A percentile compares a stretch with the other conserved stretches of the same genome.
Evolutionary conservation across 140 eudicot species (phyloP).

Genomic region (Anethum foeniculum): DNA sequence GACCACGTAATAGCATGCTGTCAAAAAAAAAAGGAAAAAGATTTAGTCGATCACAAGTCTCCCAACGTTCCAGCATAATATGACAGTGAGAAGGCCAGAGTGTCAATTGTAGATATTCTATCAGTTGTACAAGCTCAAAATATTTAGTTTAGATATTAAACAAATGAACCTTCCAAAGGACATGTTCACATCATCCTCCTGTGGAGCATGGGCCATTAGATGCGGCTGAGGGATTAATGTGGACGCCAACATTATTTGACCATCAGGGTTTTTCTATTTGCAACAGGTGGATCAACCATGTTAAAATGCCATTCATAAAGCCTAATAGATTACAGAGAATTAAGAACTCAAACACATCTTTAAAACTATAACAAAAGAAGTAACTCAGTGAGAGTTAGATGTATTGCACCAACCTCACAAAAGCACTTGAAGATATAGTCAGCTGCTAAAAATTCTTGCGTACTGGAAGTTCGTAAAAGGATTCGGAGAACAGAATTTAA

Average conservation of each 20-base stretch:
- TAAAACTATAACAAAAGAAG: not conserved
- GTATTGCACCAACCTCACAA: constrained; percentile 59
- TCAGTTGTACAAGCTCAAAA: no score
- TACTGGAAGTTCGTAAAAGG: constrained; percentile 77
- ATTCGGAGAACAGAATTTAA: constrained; percentile 73
- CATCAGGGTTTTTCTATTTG: constrained; percentile 68
- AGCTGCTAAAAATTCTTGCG: constrained; percentile 80
- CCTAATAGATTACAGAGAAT: not conserved
- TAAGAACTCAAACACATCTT: not conserved
- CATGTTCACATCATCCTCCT: constrained; percentile 82
- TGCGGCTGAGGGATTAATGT: constrained; percentile 81
- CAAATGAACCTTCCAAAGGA: constrained; percentile 79
- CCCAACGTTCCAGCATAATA: not conserved
- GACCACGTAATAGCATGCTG: constrained; percentile 90
- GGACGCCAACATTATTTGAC: constrained; percentile 78
- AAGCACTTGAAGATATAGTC: constrained; percentile 75
- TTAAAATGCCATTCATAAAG: constrained; percentile 6
- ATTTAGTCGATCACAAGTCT: not conserved
- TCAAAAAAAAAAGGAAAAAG: constrained; percentile 11
- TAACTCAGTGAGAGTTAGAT: not conserved
- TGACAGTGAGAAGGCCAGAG: not conserved
- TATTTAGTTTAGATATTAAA: not conserved
- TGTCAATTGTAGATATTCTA: not conserved
- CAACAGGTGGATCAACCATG: constrained; percentile 12
- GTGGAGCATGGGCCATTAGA: constrained; percentile 45